phyloP scores from a whole-genome alignment of 768 basidiomycete genomes.

The Termitomyces sp. region DNA sequence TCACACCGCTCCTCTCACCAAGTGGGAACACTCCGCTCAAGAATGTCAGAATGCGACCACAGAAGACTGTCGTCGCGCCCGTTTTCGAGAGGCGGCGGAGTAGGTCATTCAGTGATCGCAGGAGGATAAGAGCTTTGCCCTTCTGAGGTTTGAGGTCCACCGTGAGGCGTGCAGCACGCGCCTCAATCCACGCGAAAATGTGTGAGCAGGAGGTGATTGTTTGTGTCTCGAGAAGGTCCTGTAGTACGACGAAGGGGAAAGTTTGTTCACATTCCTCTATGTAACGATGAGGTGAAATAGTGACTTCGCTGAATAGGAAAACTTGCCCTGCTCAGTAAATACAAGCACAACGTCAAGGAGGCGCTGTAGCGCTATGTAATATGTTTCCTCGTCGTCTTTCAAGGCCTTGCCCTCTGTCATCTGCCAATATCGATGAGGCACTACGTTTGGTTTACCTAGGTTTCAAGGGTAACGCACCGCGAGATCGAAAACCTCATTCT shows the following conservation, averaged over 20 bases:
- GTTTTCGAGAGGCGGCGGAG: conserved; percentile 84
- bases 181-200: conserved; percentile 87
- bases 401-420: conserved; percentile 65
- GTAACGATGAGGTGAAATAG: neutral
- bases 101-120: conserved; percentile 85
- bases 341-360: conserved; percentile 71
- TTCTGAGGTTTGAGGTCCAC: conserved; percentile 80
- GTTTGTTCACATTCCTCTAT: conserved; percentile 80
- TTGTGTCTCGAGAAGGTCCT: conserved; percentile 82
- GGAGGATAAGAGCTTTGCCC: conserved; percentile 81
- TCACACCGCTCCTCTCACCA: conserved; percentile 88
- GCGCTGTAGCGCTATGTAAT: conserved; percentile 59
- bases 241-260: conserved; percentile 70
- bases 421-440: conserved; percentile 30
- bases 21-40: conserved; percentile 83
- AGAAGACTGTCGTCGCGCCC: conserved; percentile 81
- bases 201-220: conserved; percentile 84
- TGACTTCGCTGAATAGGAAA: neutral
- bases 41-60: conserved; percentile 86
- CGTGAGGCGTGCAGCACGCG: conserved; percentile 64
- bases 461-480: conserved; percentile 47
- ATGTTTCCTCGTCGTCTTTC: conserved; percentile 42
- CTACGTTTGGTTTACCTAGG: neutral
- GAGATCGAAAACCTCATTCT: conserved; percentile 66
- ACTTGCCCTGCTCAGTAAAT: conserved; percentile 74